These are phyloP conservation scores for Panicum hallii DNA, from an alignment of 202 grass and related monocot species.

Conservation along the genomic window DNA sequence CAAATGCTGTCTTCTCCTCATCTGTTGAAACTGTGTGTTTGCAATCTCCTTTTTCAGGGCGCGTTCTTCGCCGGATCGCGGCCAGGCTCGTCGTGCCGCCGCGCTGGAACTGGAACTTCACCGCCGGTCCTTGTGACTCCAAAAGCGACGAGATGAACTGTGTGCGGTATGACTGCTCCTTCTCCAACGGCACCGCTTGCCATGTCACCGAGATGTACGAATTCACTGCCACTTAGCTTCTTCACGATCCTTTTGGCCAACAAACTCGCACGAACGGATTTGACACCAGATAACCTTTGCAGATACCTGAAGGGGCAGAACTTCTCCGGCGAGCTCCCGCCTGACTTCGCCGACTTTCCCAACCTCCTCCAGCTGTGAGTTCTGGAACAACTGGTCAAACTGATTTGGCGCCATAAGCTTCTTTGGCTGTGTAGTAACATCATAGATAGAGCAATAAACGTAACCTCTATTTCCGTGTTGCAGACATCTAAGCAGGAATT, in stretches of 20 bases:
- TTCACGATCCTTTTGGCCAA: not conserved
- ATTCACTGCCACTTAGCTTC: not conserved
- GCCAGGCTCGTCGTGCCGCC: constrained; percentile 43
- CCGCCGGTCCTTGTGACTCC: constrained; percentile 51
- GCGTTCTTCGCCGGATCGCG: constrained; percentile 52
- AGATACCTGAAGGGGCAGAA: constrained; percentile 68
- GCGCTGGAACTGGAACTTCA: constrained; percentile 64
- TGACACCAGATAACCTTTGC: not conserved
- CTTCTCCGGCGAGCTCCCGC: constrained; percentile 65
- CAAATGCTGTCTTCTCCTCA: not conserved
- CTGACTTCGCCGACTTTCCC: constrained; percentile 64
- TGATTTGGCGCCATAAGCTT: not conserved
- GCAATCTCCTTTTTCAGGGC: constrained; percentile 32
- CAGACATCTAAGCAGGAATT: constrained; percentile 79
- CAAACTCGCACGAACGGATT: not conserved
- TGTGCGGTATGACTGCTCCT: constrained; percentile 78
- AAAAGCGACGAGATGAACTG: no score
- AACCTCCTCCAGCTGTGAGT: constrained; percentile 80
- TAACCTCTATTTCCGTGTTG: constrained; percentile 9
- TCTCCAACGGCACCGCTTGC: constrained; percentile 58
- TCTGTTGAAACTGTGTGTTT: not conserved
- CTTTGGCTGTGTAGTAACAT: not conserved
- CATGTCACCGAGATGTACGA: constrained; percentile 69
- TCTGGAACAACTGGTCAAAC: not conserved
- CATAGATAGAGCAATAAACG: not conserved